These are phyloP conservation scores for Rhinocladiella similis DNA, from an alignment of 2,329 filamentous ascomycete species.

Conservation along the genomic window DNA sequence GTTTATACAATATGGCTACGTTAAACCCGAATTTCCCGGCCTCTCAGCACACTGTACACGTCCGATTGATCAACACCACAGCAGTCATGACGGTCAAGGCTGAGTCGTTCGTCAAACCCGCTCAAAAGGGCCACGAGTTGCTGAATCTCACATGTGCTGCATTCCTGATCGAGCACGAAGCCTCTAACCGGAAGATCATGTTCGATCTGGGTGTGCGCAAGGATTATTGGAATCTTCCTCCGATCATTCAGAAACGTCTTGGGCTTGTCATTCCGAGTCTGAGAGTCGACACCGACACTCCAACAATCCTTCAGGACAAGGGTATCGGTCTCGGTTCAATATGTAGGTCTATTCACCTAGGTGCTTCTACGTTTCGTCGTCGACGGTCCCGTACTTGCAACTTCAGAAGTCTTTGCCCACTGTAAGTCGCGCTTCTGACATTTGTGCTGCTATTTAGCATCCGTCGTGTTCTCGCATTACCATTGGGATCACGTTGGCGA, in stretches of 20 bases:
- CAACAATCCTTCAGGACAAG: conserved; percentile 23
- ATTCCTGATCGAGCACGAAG: conserved; percentile 20
- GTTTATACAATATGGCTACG: background rate
- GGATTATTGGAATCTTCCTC: conserved; percentile 30
- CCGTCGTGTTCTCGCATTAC: conserved; percentile 35
- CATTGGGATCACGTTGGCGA: conserved; percentile 52
- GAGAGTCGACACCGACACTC: conserved; percentile 23
- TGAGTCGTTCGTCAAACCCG: conserved; percentile 18
- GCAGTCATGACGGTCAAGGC: conserved; percentile 17
- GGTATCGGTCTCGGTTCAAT: conserved; percentile 14
- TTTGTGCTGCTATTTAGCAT: conserved; percentile 16
- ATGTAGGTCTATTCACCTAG: conserved; percentile 10
- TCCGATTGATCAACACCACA: conserved; percentile 16
- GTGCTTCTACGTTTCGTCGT: background rate
- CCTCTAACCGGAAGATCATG: conserved; percentile 20
- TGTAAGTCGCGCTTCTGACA: background rate
- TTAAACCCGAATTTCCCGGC: background rate
- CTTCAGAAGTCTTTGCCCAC: too few species aligned
- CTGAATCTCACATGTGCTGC: conserved; percentile 17
- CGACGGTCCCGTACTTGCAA: too few species aligned
- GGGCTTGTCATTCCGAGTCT: conserved; percentile 22
- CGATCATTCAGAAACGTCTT: conserved; percentile 13
- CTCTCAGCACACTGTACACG: background rate
- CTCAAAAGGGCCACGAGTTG: conserved; percentile 14
- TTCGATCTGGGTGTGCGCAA: conserved; percentile 38